Evolutionary conservation across 225 moss, liverwort and hornwort genomes (phyloP).

Genomic region (Pseudoscleropodium purum): DNA sequence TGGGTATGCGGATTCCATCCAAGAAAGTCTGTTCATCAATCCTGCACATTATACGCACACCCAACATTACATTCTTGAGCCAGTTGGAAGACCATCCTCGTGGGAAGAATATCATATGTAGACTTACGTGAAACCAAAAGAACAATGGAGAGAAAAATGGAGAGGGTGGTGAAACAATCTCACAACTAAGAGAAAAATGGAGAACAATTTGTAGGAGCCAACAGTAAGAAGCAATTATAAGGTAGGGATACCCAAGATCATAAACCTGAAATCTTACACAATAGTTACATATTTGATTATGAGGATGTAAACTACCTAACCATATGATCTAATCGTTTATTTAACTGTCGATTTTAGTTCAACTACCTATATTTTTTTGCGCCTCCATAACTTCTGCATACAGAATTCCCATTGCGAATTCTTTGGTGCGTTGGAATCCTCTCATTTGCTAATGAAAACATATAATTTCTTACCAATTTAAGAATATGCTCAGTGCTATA

Average conservation of each 20-base stretch:
- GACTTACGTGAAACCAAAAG: neutral
- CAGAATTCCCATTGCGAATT: neutral
- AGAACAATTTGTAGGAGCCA: neutral
- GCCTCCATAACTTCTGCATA: neutral
- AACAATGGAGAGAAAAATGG: neutral
- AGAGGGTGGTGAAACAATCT: neutral
- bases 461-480: neutral
- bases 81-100: neutral
- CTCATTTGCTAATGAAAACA: neutral
- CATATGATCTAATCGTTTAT: neutral
- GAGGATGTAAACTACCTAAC: neutral
- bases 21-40: conserved; percentile 26
- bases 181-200: neutral
- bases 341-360: neutral
- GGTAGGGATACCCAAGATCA: neutral
- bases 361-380: neutral
- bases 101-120: neutral
- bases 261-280: neutral
- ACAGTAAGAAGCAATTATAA: neutral
- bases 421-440: neutral
- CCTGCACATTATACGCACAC: conserved; percentile 4
- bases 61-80: neutral
- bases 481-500: neutral
- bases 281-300: neutral
- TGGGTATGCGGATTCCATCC: conserved; percentile 33